A percentile compares a stretch with the other conserved stretches of the same genome.
Evolutionary conservation across 1,284 basidiomycete species (phyloP).

Genomic region (Moesziomyces parantarcticus): DNA sequence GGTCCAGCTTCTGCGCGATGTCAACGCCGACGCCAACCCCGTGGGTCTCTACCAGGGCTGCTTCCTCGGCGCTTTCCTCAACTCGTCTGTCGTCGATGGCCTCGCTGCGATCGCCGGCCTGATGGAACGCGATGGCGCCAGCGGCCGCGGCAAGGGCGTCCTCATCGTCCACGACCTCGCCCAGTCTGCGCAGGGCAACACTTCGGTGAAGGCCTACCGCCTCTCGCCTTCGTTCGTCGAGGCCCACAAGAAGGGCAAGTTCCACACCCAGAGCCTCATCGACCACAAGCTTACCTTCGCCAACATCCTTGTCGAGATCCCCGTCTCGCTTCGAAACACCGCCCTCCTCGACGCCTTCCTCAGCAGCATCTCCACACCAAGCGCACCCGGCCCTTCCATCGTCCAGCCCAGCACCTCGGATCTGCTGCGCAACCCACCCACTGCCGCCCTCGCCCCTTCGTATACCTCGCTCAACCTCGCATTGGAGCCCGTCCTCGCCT

Average conservation of each 20-base stretch:
- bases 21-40: slow-evolving; percentile 91
- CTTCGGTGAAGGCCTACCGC: slow-evolving; percentile 90
- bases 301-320: slow-evolving; percentile 88
- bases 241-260: slow-evolving; percentile 86
- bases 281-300: slow-evolving; percentile 88
- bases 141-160: slow-evolving; percentile 63
- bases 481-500: slow-evolving; percentile 65
- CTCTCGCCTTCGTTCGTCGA: slow-evolving; percentile 85
- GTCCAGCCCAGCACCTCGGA: slow-evolving; percentile 53
- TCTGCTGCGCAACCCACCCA: slow-evolving; percentile 57
- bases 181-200: slow-evolving; percentile 78
- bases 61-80: slow-evolving; percentile 74
- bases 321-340: slow-evolving; percentile 87
- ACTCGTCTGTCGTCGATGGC: slow-evolving; percentile 88
- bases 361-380: slow-evolving; percentile 74
- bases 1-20: slow-evolving; percentile 87
- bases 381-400: slow-evolving; percentile 65
- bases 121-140: slow-evolving; percentile 65
- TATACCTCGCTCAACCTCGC: slow-evolving; percentile 64
- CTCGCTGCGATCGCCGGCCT: slow-evolving; percentile 60
- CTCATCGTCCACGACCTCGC: slow-evolving; percentile 66
- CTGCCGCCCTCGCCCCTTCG: slow-evolving; percentile 54
- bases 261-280: slow-evolving; percentile 83
- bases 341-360: slow-evolving; percentile 87
- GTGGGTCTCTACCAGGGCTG: slow-evolving; percentile 98